Evolutionary conservation across 2,329 filamentous ascomycete genomes (phyloP).

Genomic region (Botryotinia convoluta): DNA sequence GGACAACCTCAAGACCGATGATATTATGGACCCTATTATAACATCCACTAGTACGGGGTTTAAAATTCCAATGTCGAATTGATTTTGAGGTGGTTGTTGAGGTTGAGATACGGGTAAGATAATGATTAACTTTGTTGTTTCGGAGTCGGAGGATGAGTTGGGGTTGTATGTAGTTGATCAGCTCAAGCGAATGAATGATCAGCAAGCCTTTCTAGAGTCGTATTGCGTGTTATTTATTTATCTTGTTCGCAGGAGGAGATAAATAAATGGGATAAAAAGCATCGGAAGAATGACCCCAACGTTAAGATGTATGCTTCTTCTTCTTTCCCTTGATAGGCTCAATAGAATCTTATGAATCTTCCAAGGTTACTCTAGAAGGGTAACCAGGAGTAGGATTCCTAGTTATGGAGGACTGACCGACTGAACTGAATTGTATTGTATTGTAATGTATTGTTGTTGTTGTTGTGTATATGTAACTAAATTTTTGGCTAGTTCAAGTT

Average conservation of each 20-base stretch:
- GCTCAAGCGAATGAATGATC: slow-evolving; percentile 22
- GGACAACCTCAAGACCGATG: slow-evolving; percentile 22
- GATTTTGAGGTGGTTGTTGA: slow-evolving; percentile 9
- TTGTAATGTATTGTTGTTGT: slow-evolving; percentile 1
- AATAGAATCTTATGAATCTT: not conserved
- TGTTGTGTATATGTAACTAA: not conserved
- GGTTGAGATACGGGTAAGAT: slow-evolving; percentile 13
- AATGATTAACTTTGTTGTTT: slow-evolving; percentile 20
- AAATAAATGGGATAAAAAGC: slow-evolving; percentile 5
- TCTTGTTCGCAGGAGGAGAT: slow-evolving; percentile 14
- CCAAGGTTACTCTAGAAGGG: not conserved
- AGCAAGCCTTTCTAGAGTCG: slow-evolving; percentile 16
- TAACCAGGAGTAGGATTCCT: not conserved
- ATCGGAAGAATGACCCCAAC: not conserved
- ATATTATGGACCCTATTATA: not conserved
- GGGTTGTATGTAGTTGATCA: slow-evolving; percentile 20
- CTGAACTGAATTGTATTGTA: not conserved
- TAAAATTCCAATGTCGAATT: not conserved
- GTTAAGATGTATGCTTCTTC: not conserved
- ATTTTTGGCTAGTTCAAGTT: slow-evolving; percentile 9
- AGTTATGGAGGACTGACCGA: not conserved
- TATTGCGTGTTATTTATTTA: slow-evolving; percentile 19
- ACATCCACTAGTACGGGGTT: not conserved
- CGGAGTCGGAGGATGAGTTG: slow-evolving; percentile 17
- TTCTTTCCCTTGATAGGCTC: not conserved